Conservation (phyloP, 768 basidiomycete genomes). For the Amanita polypyramis region DNA sequence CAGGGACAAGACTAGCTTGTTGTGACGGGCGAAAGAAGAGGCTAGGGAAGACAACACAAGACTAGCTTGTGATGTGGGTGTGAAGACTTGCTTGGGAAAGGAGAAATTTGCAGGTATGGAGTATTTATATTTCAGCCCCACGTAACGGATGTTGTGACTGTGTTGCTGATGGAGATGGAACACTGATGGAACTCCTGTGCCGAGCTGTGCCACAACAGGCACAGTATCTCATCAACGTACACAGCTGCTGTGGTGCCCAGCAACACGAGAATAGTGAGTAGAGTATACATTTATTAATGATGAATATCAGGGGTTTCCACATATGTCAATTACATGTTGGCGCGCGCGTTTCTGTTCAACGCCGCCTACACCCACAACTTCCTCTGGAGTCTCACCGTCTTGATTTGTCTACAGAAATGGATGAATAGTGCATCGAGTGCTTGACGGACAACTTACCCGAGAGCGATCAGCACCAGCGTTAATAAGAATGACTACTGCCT, state of each 20-base stretch:
- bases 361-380: constrained; percentile 85
- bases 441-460: constrained; percentile 44
- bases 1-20: constrained; percentile 6
- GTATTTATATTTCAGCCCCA: constrained; percentile 1
- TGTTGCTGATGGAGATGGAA: constrained; percentile 8
- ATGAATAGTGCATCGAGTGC: constrained; percentile 8
- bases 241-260: no score
- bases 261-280: no score
- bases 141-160: background rate
- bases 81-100: constrained; percentile 25
- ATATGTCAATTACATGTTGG: constrained; percentile 64
- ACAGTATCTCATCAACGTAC: background rate
- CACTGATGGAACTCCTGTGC: constrained; percentile 1
- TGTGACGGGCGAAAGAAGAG: background rate
- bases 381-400: constrained; percentile 81
- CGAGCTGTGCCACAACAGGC: background rate
- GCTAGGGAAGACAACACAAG: constrained; percentile 20
- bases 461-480: constrained; percentile 92
- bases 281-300: background rate
- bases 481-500: constrained; percentile 83
- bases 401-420: constrained; percentile 53
- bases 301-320: constrained; percentile 43
- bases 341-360: constrained; percentile 75
- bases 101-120: background rate
- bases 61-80: constrained; percentile 21